phyloP scores from a whole-genome alignment of 73 alveolate genomes.

The Paramecium bursaria region DNA sequence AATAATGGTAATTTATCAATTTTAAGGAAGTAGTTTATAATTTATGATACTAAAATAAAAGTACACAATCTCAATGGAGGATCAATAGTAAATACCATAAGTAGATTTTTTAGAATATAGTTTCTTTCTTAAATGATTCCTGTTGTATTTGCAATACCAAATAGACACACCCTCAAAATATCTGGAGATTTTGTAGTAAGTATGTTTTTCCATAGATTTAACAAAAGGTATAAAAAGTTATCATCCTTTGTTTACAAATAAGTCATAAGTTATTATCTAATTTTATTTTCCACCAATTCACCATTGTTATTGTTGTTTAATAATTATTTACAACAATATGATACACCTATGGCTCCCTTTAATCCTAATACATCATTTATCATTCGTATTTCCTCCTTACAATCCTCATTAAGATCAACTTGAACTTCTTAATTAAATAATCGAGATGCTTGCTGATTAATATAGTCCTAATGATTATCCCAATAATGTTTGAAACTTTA shows the following conservation, averaged over 20 bases:
- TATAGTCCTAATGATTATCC: constrained; percentile 20
- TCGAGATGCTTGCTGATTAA: neutral
- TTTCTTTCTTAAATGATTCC: constrained; percentile 23
- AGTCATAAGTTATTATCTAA: neutral
- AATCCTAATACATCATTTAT: constrained; percentile 25
- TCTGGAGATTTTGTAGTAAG: neutral
- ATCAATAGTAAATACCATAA: constrained; percentile 20
- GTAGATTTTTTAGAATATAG: neutral
- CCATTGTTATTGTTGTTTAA: constrained; percentile 11
- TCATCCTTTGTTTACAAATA: constrained; percentile 12
- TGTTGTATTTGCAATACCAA: constrained; percentile 29
- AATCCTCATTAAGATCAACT: neutral
- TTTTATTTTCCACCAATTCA: neutral
- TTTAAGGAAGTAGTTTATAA: constrained; percentile 1
- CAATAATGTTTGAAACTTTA: constrained; percentile 34
- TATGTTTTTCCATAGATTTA: neutral
- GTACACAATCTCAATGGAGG: constrained; percentile 57
- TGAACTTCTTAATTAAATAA: neutral
- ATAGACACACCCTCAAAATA: constrained; percentile 30
- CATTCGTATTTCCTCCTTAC: constrained; percentile 1
- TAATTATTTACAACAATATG: constrained; percentile 19
- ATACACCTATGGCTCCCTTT: neutral
- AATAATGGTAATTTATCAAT: constrained; percentile 13
- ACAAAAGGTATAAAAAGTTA: neutral
- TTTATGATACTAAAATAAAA: constrained; percentile 8